phyloP scores from a whole-genome alignment of 768 basidiomycete species.

The Pleurotus tuoliensis region DNA sequence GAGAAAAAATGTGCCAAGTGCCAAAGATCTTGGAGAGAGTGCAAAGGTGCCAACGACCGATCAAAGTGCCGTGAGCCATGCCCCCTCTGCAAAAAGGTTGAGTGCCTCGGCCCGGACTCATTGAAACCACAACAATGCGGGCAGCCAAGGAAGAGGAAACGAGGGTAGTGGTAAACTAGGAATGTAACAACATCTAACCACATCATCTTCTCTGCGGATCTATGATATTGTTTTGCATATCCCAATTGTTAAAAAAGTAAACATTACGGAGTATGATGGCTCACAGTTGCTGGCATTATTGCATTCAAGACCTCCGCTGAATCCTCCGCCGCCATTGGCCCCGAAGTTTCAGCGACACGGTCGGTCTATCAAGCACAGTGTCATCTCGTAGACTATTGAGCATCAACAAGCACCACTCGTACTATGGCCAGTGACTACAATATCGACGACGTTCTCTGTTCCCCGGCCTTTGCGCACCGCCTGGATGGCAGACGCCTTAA shows the following conservation, averaged over 20 bases:
- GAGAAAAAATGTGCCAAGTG: not conserved
- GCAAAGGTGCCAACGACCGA: not conserved
- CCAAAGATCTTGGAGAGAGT: not conserved
- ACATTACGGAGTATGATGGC: too few relatives aligned
- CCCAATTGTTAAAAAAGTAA: too few relatives aligned
- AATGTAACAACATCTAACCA: too few relatives aligned
- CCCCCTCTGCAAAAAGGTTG: not conserved
- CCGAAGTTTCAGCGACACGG: constrained; percentile 31
- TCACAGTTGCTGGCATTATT: too few relatives aligned
- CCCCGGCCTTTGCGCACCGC: constrained; percentile 34
- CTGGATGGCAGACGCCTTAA: constrained; percentile 28
- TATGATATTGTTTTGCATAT: too few relatives aligned
- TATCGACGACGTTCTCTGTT: constrained; percentile 30
- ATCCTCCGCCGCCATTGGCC: too few relatives aligned
- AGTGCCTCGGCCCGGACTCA: not conserved
- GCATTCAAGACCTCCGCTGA: too few relatives aligned
- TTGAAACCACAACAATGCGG: not conserved
- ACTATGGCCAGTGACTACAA: constrained; percentile 55
- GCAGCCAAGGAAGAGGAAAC: not conserved
- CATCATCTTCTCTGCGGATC: too few relatives aligned
- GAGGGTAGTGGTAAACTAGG: not conserved
- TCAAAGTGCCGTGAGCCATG: not conserved
- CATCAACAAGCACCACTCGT: constrained; percentile 50
- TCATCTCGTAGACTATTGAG: constrained; percentile 39
- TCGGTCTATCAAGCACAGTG: constrained; percentile 15